Evolutionary conservation across 768 basidiomycete species (phyloP).

Genomic region (Neoboletus brunneissimus): DNA sequence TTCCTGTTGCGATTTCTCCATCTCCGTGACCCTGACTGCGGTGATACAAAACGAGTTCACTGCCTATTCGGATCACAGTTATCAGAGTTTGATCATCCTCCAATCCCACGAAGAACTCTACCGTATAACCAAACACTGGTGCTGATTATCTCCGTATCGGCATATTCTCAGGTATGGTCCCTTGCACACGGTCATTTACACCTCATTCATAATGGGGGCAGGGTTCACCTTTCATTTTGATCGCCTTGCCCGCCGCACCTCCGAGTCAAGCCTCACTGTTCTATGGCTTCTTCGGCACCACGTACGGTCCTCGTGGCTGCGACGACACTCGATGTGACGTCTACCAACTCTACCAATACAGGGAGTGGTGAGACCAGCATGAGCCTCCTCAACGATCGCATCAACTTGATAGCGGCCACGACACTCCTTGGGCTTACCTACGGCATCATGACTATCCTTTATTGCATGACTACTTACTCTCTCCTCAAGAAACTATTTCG

Average conservation of each 20-base stretch:
- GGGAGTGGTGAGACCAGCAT: slow-evolving; percentile 1
- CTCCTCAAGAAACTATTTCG: slow-evolving; percentile 22
- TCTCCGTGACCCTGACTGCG: slow-evolving; percentile 11
- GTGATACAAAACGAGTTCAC: slow-evolving; percentile 1
- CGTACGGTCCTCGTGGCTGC: slow-evolving; percentile 5
- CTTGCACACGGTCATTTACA: slow-evolving; percentile 28
- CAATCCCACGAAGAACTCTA: slow-evolving; percentile 6
- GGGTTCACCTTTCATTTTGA: slow-evolving; percentile 12
- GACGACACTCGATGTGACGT: slow-evolving; percentile 6
- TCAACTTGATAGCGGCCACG: slow-evolving; percentile 25
- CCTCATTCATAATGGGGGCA: slow-evolving; percentile 16
- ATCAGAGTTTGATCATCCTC: slow-evolving; percentile 21
- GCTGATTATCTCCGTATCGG: slow-evolving; percentile 16
- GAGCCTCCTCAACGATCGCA: slow-evolving; percentile 20
- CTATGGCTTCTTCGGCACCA: slow-evolving; percentile 3
- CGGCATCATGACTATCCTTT: slow-evolving; percentile 21
- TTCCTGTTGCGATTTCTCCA: background rate
- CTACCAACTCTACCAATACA: slow-evolving; percentile 7
- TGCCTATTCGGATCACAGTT: slow-evolving; percentile 11
- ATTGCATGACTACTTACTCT: slow-evolving; percentile 15
- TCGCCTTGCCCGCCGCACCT: slow-evolving; percentile 7
- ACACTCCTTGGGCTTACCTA: slow-evolving; percentile 23
- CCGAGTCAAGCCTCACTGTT: slow-evolving; percentile 4
- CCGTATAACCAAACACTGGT: background rate
- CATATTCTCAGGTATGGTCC: background rate